These are phyloP conservation scores for Litchi chinensis DNA, from an alignment of 345 rosid genomes.

Conservation along the genomic window DNA sequence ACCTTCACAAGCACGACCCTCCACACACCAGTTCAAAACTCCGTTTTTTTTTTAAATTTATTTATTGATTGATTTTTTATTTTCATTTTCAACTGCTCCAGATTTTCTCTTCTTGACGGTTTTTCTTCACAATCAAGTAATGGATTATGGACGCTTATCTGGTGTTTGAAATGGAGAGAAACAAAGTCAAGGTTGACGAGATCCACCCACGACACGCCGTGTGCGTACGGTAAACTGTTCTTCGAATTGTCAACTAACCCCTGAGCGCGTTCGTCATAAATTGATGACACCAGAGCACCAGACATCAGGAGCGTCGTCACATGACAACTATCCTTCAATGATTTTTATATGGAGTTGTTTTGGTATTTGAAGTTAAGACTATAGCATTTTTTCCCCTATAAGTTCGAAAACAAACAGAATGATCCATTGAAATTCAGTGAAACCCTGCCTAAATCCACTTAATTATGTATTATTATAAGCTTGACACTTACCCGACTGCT, in stretches of 20 bases:
- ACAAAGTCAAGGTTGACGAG: slow-evolving; percentile 22
- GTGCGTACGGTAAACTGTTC: slow-evolving; percentile 9
- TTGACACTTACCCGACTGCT: no score
- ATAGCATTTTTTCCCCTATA: no score
- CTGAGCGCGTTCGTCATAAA: background rate
- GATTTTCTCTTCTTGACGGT: background rate
- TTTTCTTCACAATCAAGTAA: background rate
- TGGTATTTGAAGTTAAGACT: background rate
- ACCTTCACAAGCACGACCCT: background rate
- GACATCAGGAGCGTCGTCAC: background rate
- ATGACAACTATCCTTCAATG: background rate
- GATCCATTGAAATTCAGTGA: no score
- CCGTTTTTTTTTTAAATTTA: no score
- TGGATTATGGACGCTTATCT: background rate
- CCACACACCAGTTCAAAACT: background rate
- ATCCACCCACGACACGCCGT: slow-evolving; percentile 12
- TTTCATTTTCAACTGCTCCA: background rate
- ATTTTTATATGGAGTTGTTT: no score
- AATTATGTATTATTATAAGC: no score
- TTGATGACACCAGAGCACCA: background rate
- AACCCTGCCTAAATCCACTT: no score
- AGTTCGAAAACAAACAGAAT: no score
- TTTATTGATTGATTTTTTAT: no score
- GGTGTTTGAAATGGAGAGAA: background rate
- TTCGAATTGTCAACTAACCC: background rate